Base-by-base conservation (phyloP, 805 yeast genomes). In the Lipomyces yamanashiensis region DNA sequence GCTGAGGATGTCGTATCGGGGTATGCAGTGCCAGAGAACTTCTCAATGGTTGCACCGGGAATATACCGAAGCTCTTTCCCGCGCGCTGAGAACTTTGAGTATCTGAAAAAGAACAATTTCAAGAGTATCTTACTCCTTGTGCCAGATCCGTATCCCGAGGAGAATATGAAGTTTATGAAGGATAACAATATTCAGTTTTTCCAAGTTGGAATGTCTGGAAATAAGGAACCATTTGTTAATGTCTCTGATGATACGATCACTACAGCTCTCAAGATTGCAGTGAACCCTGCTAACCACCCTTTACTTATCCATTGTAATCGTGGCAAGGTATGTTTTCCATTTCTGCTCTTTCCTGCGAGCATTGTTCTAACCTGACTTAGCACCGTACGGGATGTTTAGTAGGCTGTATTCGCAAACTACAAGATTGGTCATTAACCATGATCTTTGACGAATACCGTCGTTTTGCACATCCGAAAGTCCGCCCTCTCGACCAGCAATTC, bases 301-400 rank as follows among this genome's bases (percentile, higher is more conserved):
- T 80, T 95, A 12, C 79, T 95, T 67, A 90, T 95, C 50, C 99
- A 95, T 75, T 95, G 99, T 77, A 95, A 95, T 77, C 80, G 97
- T 63, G 99, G 99, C 10, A 95, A 93, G 47, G 47, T 43, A 43
- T 43, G 47, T 6, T 6, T 15, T 12, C 3, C 3, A 39, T 39
- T 12, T 15, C 41, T 39, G 2, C 41, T 39, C 41, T 39, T 39
- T 39, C 41, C n/a, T 39, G 41, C 7, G 15, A 17, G 13, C 47
- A 1, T 4, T 43, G n/a, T n/a, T 12, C n/a, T 43, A n/a, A 28
- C 28, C 5, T 28, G 28, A 28, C 5, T 28, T n/a, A 43, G 75
- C 99, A 95, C 75, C 82, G 99, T 70, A 95, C 99, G 0, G 99
- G 99, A 0, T 95, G 98, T 75, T 80, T 95, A 15, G 92, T 95